Evolutionary conservation across 306 rosid species (phyloP).

Genomic region (Cicer yamashitae): DNA sequence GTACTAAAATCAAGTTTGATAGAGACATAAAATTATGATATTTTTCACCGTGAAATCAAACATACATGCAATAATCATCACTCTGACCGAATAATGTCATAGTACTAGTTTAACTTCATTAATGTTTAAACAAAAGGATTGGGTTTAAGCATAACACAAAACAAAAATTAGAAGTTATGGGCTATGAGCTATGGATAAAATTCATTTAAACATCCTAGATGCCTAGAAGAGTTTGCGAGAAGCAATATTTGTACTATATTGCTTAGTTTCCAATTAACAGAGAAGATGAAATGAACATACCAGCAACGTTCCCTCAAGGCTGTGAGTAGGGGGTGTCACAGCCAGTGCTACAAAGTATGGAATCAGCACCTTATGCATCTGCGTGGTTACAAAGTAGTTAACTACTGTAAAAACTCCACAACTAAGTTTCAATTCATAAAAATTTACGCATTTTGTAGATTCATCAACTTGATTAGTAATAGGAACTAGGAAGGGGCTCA

Average conservation of each 20-base stretch:
- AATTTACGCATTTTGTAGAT: conserved; percentile 3
- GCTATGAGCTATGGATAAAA: background rate
- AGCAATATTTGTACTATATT: conserved; percentile 17
- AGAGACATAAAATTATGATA: background rate
- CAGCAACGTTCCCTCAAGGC: conserved; percentile 96
- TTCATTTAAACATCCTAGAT: conserved; percentile 29
- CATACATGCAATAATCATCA: background rate
- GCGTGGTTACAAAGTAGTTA: conserved; percentile 42
- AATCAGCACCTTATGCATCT: conserved; percentile 87
- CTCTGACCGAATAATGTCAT: background rate
- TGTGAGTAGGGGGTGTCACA: conserved; percentile 77
- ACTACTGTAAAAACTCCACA: conserved; percentile 6
- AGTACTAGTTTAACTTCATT: background rate
- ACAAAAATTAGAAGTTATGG: conserved; percentile 14
- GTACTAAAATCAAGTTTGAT: background rate
- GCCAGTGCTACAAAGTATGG: conserved; percentile 77
- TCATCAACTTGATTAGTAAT: background rate
- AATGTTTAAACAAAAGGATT: conserved; percentile 23
- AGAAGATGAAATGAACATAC: conserved; percentile 55
- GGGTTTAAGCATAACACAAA: conserved; percentile 14
- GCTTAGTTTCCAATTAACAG: conserved; percentile 22
- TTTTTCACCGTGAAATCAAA: background rate
- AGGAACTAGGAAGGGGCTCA: background rate
- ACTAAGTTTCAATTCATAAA: background rate
- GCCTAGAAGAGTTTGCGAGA: conserved; percentile 21